phyloP scores from a whole-genome alignment of 176 grass and related monocot genomes.

The Oryza punctata region DNA sequence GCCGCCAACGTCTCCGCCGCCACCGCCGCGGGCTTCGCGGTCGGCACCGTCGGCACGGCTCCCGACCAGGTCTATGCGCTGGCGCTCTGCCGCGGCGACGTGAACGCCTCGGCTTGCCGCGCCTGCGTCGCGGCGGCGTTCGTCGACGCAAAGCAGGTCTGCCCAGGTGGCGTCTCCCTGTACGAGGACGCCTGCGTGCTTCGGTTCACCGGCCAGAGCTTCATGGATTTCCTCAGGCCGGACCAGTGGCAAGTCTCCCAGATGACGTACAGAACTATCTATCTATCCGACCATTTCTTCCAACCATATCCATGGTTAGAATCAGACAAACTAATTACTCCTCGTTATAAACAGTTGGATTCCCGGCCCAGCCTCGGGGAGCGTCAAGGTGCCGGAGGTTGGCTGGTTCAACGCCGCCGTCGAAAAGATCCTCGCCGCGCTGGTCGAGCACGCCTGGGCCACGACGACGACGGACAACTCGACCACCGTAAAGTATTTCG shows the following conservation, averaged over 20 bases:
- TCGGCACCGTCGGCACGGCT: background rate
- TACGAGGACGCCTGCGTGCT: slow-evolving; percentile 44
- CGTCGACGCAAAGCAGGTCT: no score
- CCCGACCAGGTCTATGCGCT: slow-evolving; percentile 33
- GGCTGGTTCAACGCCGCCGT: slow-evolving; percentile 41
- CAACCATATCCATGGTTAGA: background rate
- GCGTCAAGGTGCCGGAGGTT: background rate
- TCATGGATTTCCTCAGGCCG: background rate
- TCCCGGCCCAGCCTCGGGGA: rapidly evolving
- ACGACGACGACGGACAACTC: background rate
- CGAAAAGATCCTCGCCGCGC: background rate
- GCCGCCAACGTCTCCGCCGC: slow-evolving; percentile 7
- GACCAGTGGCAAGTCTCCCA: slow-evolving; percentile 20
- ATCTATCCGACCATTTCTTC: background rate
- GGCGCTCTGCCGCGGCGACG: slow-evolving; percentile 46
- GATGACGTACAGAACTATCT: background rate
- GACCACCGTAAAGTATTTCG: slow-evolving; percentile 36
- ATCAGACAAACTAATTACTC: background rate
- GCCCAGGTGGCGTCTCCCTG: background rate
- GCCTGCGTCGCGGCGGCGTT: no score
- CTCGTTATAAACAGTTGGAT: background rate
- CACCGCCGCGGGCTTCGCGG: slow-evolving; percentile 15
- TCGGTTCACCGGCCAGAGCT: slow-evolving; percentile 44
- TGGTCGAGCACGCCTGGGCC: slow-evolving; percentile 11
- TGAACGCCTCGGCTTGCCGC: no score